These are phyloP conservation scores for Phytophthora cactorum DNA, from an alignment of 352 stramenopile genomes.

Conservation along the genomic window DNA sequence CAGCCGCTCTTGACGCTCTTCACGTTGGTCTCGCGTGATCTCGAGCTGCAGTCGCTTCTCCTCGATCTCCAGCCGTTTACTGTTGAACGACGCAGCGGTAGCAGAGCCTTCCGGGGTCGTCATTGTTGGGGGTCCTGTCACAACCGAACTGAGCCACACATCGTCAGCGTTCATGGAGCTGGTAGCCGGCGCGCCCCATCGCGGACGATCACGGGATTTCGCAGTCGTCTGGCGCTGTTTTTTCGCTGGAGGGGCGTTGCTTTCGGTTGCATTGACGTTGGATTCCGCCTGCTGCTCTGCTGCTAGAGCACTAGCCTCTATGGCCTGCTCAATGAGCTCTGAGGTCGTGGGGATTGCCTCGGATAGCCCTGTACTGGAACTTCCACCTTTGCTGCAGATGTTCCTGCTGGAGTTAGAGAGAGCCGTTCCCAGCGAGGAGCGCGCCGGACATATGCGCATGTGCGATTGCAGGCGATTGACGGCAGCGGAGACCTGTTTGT, in stretches of 20 bases:
- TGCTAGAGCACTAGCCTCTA: background rate
- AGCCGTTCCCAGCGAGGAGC: slow-evolving; percentile 14
- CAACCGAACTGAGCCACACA: slow-evolving; percentile 22
- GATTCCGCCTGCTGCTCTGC: background rate
- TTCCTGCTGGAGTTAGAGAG: slow-evolving; percentile 2
- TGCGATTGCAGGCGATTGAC: slow-evolving; percentile 74
- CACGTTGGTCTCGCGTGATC: slow-evolving; percentile 46
- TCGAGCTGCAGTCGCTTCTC: slow-evolving; percentile 64
- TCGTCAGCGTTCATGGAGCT: slow-evolving; percentile 30
- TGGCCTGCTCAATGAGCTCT: slow-evolving; percentile 17
- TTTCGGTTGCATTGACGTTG: slow-evolving; percentile 2
- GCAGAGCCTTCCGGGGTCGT: background rate
- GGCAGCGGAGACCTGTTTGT: slow-evolving; percentile 63
- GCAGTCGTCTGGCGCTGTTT: slow-evolving; percentile 22
- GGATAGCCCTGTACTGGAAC: background rate
- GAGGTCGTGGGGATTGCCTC: slow-evolving; percentile 8
- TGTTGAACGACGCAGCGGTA: slow-evolving; percentile 28
- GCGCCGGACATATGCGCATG: slow-evolving; percentile 60
- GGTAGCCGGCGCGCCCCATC: background rate
- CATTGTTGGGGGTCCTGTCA: background rate
- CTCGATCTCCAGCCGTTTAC: slow-evolving; percentile 58
- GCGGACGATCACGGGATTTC: slow-evolving; percentile 3
- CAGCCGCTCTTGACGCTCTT: slow-evolving; percentile 46
- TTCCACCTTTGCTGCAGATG: background rate
- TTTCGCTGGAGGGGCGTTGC: slow-evolving; percentile 29